Conservation (phyloP, 2,329 filamentous ascomycete genomes). For the Metarhizium album region DNA sequence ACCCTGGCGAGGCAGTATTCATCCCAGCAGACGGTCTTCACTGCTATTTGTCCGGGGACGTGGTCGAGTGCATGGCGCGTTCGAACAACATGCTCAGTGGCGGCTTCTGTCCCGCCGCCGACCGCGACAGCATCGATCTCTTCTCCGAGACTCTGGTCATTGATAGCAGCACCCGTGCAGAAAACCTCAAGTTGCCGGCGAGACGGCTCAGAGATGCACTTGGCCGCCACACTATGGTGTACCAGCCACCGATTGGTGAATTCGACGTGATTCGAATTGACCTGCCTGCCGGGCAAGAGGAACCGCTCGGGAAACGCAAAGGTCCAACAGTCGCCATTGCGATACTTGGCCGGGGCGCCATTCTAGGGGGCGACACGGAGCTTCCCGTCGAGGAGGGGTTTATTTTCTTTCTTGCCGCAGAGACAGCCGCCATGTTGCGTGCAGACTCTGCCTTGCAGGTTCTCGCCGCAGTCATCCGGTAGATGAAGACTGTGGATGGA, state of each 20-base stretch:
- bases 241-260: slow-evolving; percentile 58
- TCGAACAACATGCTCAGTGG: slow-evolving; percentile 66
- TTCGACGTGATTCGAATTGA: slow-evolving; percentile 57
- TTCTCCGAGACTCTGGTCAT: slow-evolving; percentile 25
- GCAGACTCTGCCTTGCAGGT: neutral
- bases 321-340: slow-evolving; percentile 13
- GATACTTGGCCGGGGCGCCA: slow-evolving; percentile 22
- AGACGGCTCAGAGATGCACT: slow-evolving; percentile 38
- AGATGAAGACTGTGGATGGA: too few relatives aligned
- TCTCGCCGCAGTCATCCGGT: too few relatives aligned
- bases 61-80: slow-evolving; percentile 70
- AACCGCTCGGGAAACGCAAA: slow-evolving; percentile 24
- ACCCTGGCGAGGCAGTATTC: slow-evolving; percentile 56
- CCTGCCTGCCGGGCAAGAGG: slow-evolving; percentile 45
- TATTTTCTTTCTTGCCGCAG: slow-evolving; percentile 1
- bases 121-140: slow-evolving; percentile 57
- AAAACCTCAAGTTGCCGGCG: slow-evolving; percentile 44
- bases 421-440: neutral
- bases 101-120: slow-evolving; percentile 59
- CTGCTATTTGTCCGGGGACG: slow-evolving; percentile 61
- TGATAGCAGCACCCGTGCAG: slow-evolving; percentile 31
- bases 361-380: slow-evolving; percentile 18
- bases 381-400: neutral
- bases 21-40: slow-evolving; percentile 67
- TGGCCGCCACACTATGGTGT: slow-evolving; percentile 51